A percentile compares a stretch with the other conserved stretches of the same genome.
phyloP scores from a whole-genome alignment of 2,329 filamentous ascomycete species.

The Anthostomella pinea region DNA sequence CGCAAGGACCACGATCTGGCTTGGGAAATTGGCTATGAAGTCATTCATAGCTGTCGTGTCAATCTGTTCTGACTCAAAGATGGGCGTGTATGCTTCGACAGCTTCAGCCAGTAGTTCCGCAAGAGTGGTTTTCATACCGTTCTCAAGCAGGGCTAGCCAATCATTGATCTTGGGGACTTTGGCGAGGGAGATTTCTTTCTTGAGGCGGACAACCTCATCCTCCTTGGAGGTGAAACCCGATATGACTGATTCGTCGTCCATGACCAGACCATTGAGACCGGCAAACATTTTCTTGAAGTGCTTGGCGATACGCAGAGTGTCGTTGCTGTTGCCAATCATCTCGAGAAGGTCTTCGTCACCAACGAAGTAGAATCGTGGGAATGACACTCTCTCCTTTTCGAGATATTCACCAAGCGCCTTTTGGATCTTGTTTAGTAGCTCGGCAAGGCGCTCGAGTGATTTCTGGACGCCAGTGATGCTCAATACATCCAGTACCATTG shows the following conservation, averaged over 20 bases:
- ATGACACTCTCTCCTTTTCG: constrained; percentile 94
- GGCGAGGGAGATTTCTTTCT: constrained; percentile 85
- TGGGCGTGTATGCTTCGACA: constrained; percentile 73
- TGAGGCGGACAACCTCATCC: constrained; percentile 81
- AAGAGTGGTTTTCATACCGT: constrained; percentile 89
- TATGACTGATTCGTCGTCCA: constrained; percentile 88
- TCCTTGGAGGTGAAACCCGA: constrained; percentile 94
- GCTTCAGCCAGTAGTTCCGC: constrained; percentile 89
- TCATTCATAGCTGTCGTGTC: constrained; percentile 67
- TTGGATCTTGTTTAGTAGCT: constrained; percentile 97
- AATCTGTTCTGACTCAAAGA: constrained; percentile 70
- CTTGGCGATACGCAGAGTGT: constrained; percentile 92
- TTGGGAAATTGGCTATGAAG: constrained; percentile 84
- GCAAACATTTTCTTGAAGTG: constrained; percentile 99
- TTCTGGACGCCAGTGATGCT: constrained; percentile 96
- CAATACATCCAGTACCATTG: constrained; percentile 91
- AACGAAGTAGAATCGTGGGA: constrained; percentile 98
- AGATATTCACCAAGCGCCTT: constrained; percentile 98
- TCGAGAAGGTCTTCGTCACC: constrained; percentile 97
- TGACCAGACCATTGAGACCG: constrained; percentile 82
- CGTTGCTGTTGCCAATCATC: constrained; percentile 99
- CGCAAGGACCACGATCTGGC: constrained; percentile 91
- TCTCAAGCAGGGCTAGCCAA: constrained; percentile 92
- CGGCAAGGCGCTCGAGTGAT: constrained; percentile 91
- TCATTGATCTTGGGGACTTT: constrained; percentile 98